These are phyloP conservation scores for Adansonia grandidieri DNA, from an alignment of 441 rosid species.

Conservation along the genomic window DNA sequence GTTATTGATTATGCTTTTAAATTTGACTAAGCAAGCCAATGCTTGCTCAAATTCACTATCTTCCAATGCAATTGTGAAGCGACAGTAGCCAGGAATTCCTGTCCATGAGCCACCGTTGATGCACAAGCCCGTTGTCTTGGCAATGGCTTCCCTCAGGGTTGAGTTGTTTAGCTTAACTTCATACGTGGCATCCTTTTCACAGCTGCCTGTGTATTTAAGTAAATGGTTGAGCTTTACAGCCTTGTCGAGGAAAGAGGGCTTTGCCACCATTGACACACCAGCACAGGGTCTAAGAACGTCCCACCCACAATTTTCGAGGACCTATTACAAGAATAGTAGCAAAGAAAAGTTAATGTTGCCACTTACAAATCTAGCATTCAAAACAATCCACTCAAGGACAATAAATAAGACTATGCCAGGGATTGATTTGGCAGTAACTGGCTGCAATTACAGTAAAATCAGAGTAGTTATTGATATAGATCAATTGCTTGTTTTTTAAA, in stretches of 20 bases:
- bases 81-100: conserved; percentile 86
- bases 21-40: conserved; percentile 63
- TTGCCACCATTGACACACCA: conserved; percentile 87
- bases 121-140: conserved; percentile 73
- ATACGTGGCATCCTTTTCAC: conserved; percentile 24
- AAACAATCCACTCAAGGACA: conserved; percentile 10
- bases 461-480: background rate
- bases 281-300: conserved; percentile 63
- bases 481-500: background rate
- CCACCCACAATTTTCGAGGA: conserved; percentile 82
- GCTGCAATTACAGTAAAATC: conserved; percentile 6
- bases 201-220: conserved; percentile 25
- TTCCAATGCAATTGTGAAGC: conserved; percentile 77
- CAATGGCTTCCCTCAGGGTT: conserved; percentile 73
- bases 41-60: conserved; percentile 74
- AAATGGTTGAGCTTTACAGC: conserved; percentile 44
- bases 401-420: conserved; percentile 3
- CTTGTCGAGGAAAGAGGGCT: conserved; percentile 72
- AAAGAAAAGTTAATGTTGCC: background rate
- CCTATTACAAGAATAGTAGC: conserved; percentile 41
- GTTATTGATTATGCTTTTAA: conserved; percentile 43
- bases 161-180: conserved; percentile 60
- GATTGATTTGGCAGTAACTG: background rate
- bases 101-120: conserved; percentile 86
- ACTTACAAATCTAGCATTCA: conserved; percentile 2